Percentiles rank a stretch among this genome's conserved stretches.
Conservation (phyloP, 1,139 yeast species). For the Magnusiomyces ingens region DNA sequence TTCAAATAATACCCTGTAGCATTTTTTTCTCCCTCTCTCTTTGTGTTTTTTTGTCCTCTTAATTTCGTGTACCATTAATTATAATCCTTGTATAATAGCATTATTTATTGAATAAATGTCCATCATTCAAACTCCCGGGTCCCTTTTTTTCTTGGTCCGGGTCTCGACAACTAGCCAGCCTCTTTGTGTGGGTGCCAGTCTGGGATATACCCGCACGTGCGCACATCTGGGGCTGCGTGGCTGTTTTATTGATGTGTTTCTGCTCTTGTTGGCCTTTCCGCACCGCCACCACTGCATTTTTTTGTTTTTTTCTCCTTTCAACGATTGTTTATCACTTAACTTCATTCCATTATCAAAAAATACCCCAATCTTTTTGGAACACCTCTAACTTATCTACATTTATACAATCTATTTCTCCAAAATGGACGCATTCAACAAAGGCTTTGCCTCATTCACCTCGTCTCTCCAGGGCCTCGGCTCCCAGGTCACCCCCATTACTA, state of each 20-base stretch:
- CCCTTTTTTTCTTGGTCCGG: not conserved
- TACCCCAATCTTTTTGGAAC: too few species aligned
- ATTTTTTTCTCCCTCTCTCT: not conserved
- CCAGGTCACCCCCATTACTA: constrained; percentile 57
- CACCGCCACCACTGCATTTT: not conserved
- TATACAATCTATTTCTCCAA: not conserved
- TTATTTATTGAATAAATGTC: too few species aligned
- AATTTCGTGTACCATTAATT: not conserved
- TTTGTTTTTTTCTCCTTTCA: not conserved
- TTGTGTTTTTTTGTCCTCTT: not conserved
- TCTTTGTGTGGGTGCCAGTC: too few species aligned
- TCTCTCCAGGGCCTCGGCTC: constrained; percentile 35
- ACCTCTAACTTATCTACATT: not conserved
- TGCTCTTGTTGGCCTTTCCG: not conserved
- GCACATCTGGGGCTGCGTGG: too few species aligned
- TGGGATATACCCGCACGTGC: too few species aligned
- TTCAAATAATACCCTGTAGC: not conserved
- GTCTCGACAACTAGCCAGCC: too few species aligned
- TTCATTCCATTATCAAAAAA: too few species aligned
- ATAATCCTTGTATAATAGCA: not conserved
- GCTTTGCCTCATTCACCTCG: constrained; percentile 33
- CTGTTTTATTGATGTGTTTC: not conserved
- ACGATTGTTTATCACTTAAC: too few species aligned
- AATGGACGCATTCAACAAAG: constrained; percentile 30
- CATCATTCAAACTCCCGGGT: not conserved